Base-by-base conservation (phyloP, 2,329 filamentous ascomycete genomes). In the Didymosphaeria variabile region DNA sequence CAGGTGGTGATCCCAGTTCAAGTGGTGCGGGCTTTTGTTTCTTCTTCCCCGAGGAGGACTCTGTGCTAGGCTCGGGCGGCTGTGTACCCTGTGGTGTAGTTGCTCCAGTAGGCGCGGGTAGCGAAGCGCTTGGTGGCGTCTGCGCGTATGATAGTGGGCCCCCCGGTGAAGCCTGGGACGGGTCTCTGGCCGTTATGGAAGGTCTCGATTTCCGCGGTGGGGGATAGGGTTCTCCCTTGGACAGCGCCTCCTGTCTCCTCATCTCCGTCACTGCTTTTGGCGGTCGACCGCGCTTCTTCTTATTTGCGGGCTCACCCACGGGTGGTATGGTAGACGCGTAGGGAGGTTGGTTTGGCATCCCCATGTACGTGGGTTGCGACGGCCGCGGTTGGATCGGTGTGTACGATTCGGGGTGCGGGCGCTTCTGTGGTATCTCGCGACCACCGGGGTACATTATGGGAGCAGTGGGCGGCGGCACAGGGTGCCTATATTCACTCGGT, bases 211-310 rank as follows among this genome's bases (percentile, higher is more conserved):
- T 74, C 57, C 76, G 72, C 13, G 77, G 73, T 54, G 76, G 75
- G 51, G 78, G 76, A 50, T 80, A 79, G 21, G 73, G 64, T 61
- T 81, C 78, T 10, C 77, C 79, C 40, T 75, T 73, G 40, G 75
- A 75, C 47, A 74, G 72, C 55, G 79, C 78, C 60, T 76, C 79
- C 55, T 79, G 77, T 34, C 77, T 80, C 69, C 80, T 80, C 57
- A 78, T 77, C 59, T 82, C 77, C 42, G 79, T 77, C 66, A 83
- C 80, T 58, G 79, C 81, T 62, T 83, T 84, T 4, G 81, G 82
- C 8, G 82, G 82, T 57, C 82, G 74, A 32, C 82, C 82, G 56
- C 82, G 77, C 68, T 82, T 83, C 65, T 82, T 81, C 66, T 82
- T 83, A 62, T 76, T 77, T 36, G 74, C 70, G 45, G 76, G 74